Evolutionary conservation across 2,329 filamentous ascomycete genomes (phyloP), one percentile per base, ranked within the genome.

Genomic region (Trichoderma pleuroti): DNA sequence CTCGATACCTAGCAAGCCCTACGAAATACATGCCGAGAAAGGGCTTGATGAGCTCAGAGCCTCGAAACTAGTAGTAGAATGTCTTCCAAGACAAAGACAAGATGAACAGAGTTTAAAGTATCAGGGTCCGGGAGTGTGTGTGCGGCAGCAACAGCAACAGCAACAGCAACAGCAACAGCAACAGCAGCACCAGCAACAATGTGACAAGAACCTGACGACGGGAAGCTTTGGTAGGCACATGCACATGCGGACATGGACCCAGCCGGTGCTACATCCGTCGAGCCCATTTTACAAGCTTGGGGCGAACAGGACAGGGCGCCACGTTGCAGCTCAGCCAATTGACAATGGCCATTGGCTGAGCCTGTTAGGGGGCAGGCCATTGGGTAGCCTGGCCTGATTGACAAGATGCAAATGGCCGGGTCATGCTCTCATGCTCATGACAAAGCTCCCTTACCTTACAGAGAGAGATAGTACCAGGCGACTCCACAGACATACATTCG

Each of bases 251-350:
- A 52, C 56, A 59, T 34, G 56, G 56, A 42, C 56, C 52, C 56
- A 56, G 59, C 42, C 49, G 68, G 60, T 64, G 49, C 67, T 64
- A 63, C 67, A 70, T 49, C 62, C 70, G 52, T 49, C 64, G 52
- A 16, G 60, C 60, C 14, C 61, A 46, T n/a, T 62, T n/a, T 46
- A 59, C 36, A 46, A 61, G 34, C 28, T 61, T 52, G 67, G 65
- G 46, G 46, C 49, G 46, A 64, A 59, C 63, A 54, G 72, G 65
- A 70, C 63, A 71, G 52, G 54, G 57, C 72, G 68, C 73, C 73
- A 74, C 70, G 68, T 73, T 72, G 73, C 72, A 70, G 64, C 56
- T 70, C 39, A 63, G 60, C 71, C 73, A 73, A 72, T 73, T 72
- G 73, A 56, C 60, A 14, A 59, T 18, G 49, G 42, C 60, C 24